These are phyloP conservation scores for Leucosporidium yakuticum DNA, from an alignment of 768 basidiomycete species.

Conservation along the genomic window DNA sequence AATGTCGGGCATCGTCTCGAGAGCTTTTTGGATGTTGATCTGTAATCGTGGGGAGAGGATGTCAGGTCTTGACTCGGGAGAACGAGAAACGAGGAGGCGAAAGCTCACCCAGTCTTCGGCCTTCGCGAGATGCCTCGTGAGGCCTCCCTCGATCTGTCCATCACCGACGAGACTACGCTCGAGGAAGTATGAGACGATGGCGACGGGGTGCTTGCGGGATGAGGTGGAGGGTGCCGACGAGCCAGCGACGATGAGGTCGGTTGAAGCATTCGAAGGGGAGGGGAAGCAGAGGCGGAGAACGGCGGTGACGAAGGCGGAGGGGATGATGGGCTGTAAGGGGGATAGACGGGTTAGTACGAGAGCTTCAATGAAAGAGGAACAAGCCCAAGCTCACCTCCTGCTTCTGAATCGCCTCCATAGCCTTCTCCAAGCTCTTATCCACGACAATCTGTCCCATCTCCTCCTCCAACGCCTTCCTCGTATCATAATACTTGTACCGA, in stretches of 20 bases:
- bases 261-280: slow-evolving; percentile 1
- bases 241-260: slow-evolving; percentile 2
- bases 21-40: slow-evolving; percentile 23
- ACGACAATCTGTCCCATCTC: slow-evolving; percentile 24
- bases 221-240: background rate
- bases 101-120: slow-evolving; percentile 30
- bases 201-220: slow-evolving; percentile 16
- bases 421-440: slow-evolving; percentile 12
- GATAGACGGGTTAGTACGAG: background rate
- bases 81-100: background rate
- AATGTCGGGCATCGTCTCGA: slow-evolving; percentile 25
- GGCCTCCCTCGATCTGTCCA: slow-evolving; percentile 25
- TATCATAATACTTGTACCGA: slow-evolving; percentile 25
- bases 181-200: slow-evolving; percentile 25
- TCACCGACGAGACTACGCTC: slow-evolving; percentile 28
- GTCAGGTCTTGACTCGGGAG: no score
- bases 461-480: slow-evolving; percentile 27
- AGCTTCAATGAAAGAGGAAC: background rate
- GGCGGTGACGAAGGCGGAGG: slow-evolving; percentile 31
- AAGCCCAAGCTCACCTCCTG: slow-evolving; percentile 18
- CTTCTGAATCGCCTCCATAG: slow-evolving; percentile 12
- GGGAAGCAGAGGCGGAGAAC: slow-evolving; percentile 32
- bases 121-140: slow-evolving; percentile 22
- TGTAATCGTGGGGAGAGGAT: background rate
- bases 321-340: slow-evolving; percentile 20